Base-by-base conservation (phyloP, 305 asterid genomes). In the Fraxinus baroniana region DNA sequence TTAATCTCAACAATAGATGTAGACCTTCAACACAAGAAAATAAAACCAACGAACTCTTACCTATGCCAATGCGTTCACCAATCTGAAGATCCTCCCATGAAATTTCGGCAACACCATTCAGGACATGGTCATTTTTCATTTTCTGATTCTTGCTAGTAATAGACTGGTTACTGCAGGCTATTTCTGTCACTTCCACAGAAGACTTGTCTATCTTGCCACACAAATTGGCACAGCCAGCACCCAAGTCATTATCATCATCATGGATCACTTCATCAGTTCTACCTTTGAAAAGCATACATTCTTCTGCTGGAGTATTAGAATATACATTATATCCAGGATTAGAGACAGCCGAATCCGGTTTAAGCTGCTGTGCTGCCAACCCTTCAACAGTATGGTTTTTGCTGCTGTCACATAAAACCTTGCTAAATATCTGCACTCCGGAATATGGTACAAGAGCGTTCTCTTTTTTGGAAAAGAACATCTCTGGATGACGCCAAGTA, bases 61-160 rank as follows among this genome's bases (percentile, higher is more conserved):
- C 99, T 81, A 96, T 96, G 83, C 99, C 98, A 86, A 96, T 92
- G 70, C 99, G 97, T 84, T 94, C 98, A 60, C 98, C 98, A 85
- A 96, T 94, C 89, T 92, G 95, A 85, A 96, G 98, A 91, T 93
- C 94, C 86, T 96, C 98, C 99, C 99, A 96, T 36, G 91, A 92
- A 79, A 94, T 94, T 86, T 94, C 97, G 26, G 95, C 97, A 86
- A 93, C 97, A 44, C 91, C 95, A 89, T 85, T 89, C 79, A 96
- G 88, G 87, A 91, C 72, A 2, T 92, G 91, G 77, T 91, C 90
- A 75, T 89, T 87, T 84, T 93, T 94, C 81, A 87, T 83, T 84
- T 87, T 88, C 76, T 84, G 88, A 82, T 62, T 80, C 79, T 74
- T 84, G 85, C 76, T 80, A 80, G 90, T 82, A 85, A 79, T 77